Percentiles rank a stretch among this genome's conserved stretches.
These are phyloP conservation scores for Scalesia atractyloides DNA, from an alignment of 129 eudicot genomes.

Conservation along the genomic window DNA sequence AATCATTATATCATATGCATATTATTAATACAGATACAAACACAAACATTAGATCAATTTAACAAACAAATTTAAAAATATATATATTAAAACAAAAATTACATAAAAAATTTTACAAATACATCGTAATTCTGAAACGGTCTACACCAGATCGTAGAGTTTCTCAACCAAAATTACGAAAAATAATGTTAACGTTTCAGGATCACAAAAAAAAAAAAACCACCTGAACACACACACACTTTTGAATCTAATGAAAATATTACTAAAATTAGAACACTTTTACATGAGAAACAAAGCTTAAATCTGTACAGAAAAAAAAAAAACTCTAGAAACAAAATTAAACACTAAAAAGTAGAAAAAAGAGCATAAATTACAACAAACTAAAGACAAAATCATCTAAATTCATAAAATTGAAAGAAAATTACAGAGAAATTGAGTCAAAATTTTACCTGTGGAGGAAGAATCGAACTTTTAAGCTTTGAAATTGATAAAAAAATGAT, in stretches of 20 bases:
- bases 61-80: too few relatives aligned
- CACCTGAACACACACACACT: too few relatives aligned
- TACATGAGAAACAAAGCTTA: not conserved
- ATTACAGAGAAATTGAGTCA: not conserved
- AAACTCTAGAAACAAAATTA: too few relatives aligned
- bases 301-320: not conserved
- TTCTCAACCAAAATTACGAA: not conserved
- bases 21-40: not conserved
- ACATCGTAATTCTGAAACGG: not conserved
- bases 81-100: too few relatives aligned
- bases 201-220: not conserved
- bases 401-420: not conserved
- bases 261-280: conserved; percentile 4
- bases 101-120: not conserved
- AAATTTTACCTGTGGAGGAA: not conserved
- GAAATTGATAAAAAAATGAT: not conserved
- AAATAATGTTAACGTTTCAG: not conserved
- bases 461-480: not conserved
- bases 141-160: conserved; percentile 13
- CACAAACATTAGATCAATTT: not conserved
- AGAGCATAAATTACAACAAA: not conserved
- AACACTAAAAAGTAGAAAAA: too few relatives aligned
- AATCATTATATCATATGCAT: not conserved
- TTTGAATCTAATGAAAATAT: conserved; percentile 4
- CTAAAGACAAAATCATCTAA: not conserved